phyloP scores from a whole-genome alignment of 2,329 filamentous ascomycete species.

The Penicillium verrucosum region DNA sequence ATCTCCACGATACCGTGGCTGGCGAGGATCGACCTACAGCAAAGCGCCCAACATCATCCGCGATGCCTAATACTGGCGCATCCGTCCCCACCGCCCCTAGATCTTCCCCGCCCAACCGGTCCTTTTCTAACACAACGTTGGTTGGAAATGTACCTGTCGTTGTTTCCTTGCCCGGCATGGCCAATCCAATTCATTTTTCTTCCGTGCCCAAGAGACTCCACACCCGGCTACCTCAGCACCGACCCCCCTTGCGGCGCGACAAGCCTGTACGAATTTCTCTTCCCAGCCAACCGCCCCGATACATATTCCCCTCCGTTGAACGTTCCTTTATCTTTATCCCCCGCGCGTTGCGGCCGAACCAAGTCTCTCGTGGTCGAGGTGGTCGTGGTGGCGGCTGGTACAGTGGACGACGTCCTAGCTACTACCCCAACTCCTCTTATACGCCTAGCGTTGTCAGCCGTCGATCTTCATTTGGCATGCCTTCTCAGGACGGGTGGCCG shows the following conservation, averaged over 20 bases:
- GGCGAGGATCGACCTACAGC: constrained; percentile 37
- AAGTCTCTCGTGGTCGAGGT: constrained; percentile 67
- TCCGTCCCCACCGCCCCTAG: constrained; percentile 50
- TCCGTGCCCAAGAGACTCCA: constrained; percentile 83
- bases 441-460: constrained; percentile 84
- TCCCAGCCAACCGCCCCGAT: constrained; percentile 72
- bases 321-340: constrained; percentile 98
- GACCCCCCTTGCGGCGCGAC: constrained; percentile 87
- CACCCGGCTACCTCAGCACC: constrained; percentile 89
- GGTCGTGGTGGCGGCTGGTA: constrained; percentile 71
- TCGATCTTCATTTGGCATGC: constrained; percentile 72
- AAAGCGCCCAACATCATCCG: constrained; percentile 28
- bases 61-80: constrained; percentile 33
- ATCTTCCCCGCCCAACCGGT: constrained; percentile 66
- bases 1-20: constrained; percentile 74
- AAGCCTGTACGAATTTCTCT: constrained; percentile 94
- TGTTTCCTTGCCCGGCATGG: constrained; percentile 74
- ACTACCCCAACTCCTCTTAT: constrained; percentile 77
- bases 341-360: constrained; percentile 85
- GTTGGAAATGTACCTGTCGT: constrained; percentile 83
- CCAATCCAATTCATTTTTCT: constrained; percentile 66
- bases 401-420: constrained; percentile 63
- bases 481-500: constrained; percentile 68
- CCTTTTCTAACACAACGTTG: constrained; percentile 77
- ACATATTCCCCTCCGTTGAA: constrained; percentile 86